Conservation (phyloP, 345 rosid species). For the Syzygium grande region DNA sequence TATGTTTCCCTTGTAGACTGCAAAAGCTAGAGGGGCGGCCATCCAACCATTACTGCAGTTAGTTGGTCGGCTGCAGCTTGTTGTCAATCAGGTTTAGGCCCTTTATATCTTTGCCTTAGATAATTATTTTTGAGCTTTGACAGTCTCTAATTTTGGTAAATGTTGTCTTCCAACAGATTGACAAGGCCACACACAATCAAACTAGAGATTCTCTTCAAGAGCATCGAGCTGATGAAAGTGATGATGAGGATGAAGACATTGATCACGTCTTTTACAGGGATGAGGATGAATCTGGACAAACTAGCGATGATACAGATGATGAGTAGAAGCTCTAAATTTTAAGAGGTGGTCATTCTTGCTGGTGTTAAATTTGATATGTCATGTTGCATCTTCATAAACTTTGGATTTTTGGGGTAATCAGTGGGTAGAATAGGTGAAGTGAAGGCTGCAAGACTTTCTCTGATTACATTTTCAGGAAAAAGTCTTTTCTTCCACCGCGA, state of each 20-base stretch:
- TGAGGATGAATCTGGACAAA: slow-evolving; percentile 63
- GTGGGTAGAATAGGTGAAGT: not conserved
- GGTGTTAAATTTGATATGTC: not conserved
- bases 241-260: slow-evolving; percentile 46
- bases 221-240: slow-evolving; percentile 36
- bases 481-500: no score
- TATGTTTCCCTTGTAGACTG: slow-evolving; percentile 31
- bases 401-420: not conserved
- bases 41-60: slow-evolving; percentile 63
- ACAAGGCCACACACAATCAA: slow-evolving; percentile 37
- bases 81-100: slow-evolving; percentile 59
- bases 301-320: slow-evolving; percentile 46
- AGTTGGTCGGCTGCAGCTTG: slow-evolving; percentile 80
- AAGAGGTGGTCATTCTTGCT: not conserved
- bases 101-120: not conserved
- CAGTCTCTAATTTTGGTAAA: not conserved
- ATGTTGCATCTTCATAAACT: not conserved
- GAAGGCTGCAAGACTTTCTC: not conserved
- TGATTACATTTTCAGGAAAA: no score
- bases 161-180: slow-evolving; percentile 40
- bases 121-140: not conserved
- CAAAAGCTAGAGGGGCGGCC: slow-evolving; percentile 48
- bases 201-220: slow-evolving; percentile 14
- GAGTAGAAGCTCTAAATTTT: not conserved
- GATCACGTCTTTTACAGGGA: slow-evolving; percentile 54